Conservation (phyloP, 441 rosid genomes). For the Francoa sonchifolia region DNA sequence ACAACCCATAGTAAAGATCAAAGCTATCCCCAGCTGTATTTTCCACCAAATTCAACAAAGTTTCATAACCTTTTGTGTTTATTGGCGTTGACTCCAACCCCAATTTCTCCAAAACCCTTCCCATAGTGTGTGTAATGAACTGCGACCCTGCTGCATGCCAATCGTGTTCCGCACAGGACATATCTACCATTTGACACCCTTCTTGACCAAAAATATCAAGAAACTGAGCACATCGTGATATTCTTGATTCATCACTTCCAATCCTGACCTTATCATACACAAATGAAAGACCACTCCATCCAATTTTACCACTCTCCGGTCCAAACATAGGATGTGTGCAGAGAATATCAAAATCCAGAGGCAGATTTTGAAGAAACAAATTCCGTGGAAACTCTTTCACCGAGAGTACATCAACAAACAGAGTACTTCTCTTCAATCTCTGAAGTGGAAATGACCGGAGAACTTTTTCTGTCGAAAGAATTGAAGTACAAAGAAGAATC, state of each 20-base stretch:
- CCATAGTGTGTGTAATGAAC: slow-evolving; percentile 3
- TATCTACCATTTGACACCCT: slow-evolving; percentile 5
- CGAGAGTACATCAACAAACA: slow-evolving; percentile 65
- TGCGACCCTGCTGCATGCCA: slow-evolving; percentile 6
- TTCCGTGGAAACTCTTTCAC: slow-evolving; percentile 66
- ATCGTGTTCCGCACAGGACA: slow-evolving; percentile 5
- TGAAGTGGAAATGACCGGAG: slow-evolving; percentile 45
- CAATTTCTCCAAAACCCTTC: slow-evolving; percentile 1
- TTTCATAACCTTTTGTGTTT: slow-evolving; percentile 3
- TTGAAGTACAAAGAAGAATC: slow-evolving; percentile 53
- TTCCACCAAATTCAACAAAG: slow-evolving; percentile 6
- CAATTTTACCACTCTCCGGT: slow-evolving; percentile 58
- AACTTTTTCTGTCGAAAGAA: slow-evolving; percentile 54
- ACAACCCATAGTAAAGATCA: slow-evolving; percentile 6
- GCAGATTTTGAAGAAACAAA: slow-evolving; percentile 38
- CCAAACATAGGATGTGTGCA: slow-evolving; percentile 79
- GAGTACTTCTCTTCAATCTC: slow-evolving; percentile 59
- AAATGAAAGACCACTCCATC: slow-evolving; percentile 44
- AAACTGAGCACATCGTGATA: slow-evolving; percentile 20
- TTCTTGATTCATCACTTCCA: slow-evolving; percentile 24
- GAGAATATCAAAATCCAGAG: slow-evolving; percentile 41
- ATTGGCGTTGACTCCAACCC: slow-evolving; percentile 5
- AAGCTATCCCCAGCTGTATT: slow-evolving; percentile 4
- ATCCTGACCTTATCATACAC: slow-evolving; percentile 52
- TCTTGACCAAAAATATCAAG: slow-evolving; percentile 1